These are phyloP conservation scores for Trichoderma gracile DNA, from an alignment of 2,329 filamentous ascomycete genomes.

Conservation along the genomic window DNA sequence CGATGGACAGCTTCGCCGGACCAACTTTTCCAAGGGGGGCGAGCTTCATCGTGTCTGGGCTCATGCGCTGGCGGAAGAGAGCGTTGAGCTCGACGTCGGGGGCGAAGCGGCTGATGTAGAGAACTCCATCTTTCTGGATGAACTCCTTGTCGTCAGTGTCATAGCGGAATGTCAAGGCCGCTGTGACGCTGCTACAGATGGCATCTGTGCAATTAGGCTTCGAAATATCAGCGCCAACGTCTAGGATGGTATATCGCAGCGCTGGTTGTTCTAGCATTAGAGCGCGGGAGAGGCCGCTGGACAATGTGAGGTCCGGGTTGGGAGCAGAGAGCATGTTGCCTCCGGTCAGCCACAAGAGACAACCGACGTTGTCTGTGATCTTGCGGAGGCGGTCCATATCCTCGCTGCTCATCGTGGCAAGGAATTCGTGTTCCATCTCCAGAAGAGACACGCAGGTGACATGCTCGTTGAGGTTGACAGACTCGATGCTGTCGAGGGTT, in stretches of 20 bases:
- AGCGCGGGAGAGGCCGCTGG: not conserved
- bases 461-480: not conserved
- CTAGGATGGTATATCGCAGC: not conserved
- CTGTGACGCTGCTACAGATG: not conserved
- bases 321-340: conserved; percentile 17
- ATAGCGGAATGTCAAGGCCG: not conserved
- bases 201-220: not conserved
- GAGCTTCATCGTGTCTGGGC: not conserved
- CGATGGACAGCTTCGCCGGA: conserved; percentile 26
- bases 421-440: conserved; percentile 11
- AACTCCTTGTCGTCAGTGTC: conserved; percentile 12
- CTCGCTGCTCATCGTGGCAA: conserved; percentile 10
- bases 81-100: conserved; percentile 31
- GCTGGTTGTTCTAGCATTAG: conserved; percentile 15
- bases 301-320: conserved; percentile 12
- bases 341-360: conserved; percentile 10
- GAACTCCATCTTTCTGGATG: conserved; percentile 11
- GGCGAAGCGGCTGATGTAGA: conserved; percentile 31
- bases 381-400: conserved; percentile 16
- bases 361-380: not conserved
- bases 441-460: conserved; percentile 6
- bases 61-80: conserved; percentile 27
- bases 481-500: not conserved
- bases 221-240: not conserved
- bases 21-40: conserved; percentile 4